Evolutionary conservation across 108 stramenopile species (phyloP), one percentile per base, ranked within the genome.

Genomic region (Nitzschia inconspicua): DNA sequence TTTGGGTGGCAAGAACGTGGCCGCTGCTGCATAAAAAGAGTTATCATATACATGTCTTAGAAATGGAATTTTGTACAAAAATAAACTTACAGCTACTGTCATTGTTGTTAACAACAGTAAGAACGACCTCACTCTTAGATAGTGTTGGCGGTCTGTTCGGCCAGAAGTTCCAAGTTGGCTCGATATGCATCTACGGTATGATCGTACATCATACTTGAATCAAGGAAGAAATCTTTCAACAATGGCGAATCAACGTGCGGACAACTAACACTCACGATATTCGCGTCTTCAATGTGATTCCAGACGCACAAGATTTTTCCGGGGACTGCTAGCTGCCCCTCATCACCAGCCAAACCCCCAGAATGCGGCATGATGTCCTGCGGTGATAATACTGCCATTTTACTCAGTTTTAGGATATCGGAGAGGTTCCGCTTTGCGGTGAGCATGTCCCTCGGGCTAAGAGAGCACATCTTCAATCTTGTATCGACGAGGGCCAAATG

Each of bases 211-310:
- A 68, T 60, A 30, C 57, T 60, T 31, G 14, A 3, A 30, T 59
- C 67, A 13, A 60, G 9, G 25, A 37, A 35, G 13, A 66, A 30
- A 22, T 49, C 74, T 78, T 50, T 77, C 57, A 47, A 31, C 0
- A 47, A 30, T 48, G 82, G 76, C n/a, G 79, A 28, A 67, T 70
- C 31, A 43, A 62, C 52, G 54, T 69, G 43, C 70, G 79, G 46
- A 56, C 80, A 58, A 16, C 52, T 52, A 8, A 57, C 57, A 32
- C 71, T 58, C 13, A 65, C 28, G 34, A 40, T 54, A 11, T 36
- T 44, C 18, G 59, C 24, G 31, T 65, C 71, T 3, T 48, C 28
- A 16, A 46, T 37, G 32, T 68, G 53, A 32, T 80, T 69, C 39
- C 68, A 80, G 22, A 80, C 31, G 10, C 66, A 60, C 13, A 75